Evolutionary conservation across 495 filamentous ascomycete species (phyloP).

Genomic region (Penicillium parvum): DNA sequence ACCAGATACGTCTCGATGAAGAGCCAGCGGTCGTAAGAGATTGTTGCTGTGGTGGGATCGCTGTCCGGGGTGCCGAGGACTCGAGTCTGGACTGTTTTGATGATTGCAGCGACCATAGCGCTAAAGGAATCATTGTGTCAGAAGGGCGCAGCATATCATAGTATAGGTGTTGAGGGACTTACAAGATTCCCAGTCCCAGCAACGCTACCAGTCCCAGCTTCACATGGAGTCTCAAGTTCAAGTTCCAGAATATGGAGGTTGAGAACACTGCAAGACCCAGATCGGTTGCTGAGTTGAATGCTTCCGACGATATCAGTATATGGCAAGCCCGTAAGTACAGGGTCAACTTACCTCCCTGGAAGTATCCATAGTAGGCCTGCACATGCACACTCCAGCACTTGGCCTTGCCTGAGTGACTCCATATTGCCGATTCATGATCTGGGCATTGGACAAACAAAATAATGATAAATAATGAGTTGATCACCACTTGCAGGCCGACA

Average conservation of each 20-base stretch:
- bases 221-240: constrained; percentile 39
- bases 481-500: constrained; percentile 19
- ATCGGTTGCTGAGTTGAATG: constrained; percentile 43
- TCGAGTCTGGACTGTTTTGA: constrained; percentile 26
- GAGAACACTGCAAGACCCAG: constrained; percentile 49
- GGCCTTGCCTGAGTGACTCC: constrained; percentile 29
- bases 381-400: constrained; percentile 32
- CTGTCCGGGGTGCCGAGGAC: constrained; percentile 20
- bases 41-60: constrained; percentile 26
- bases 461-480: constrained; percentile 27
- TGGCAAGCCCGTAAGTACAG: neutral
- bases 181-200: constrained; percentile 46
- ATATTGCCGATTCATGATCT: constrained; percentile 31
- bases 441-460: constrained; percentile 40
- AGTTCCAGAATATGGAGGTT: constrained; percentile 38
- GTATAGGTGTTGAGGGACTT: constrained; percentile 2
- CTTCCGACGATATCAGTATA: constrained; percentile 1
- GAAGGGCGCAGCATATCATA: neutral
- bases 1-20: constrained; percentile 31
- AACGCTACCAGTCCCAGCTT: constrained; percentile 44
- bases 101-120: constrained; percentile 31
- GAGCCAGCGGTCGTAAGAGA: constrained; percentile 26
- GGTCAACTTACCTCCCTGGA: constrained; percentile 32
- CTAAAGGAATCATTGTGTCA: constrained; percentile 3
- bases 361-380: constrained; percentile 38